A percentile compares a stretch with the other conserved stretches of the same genome.
These are phyloP conservation scores for Pugionium dolabratum DNA, from an alignment of 345 rosid genomes.

Conservation along the genomic window DNA sequence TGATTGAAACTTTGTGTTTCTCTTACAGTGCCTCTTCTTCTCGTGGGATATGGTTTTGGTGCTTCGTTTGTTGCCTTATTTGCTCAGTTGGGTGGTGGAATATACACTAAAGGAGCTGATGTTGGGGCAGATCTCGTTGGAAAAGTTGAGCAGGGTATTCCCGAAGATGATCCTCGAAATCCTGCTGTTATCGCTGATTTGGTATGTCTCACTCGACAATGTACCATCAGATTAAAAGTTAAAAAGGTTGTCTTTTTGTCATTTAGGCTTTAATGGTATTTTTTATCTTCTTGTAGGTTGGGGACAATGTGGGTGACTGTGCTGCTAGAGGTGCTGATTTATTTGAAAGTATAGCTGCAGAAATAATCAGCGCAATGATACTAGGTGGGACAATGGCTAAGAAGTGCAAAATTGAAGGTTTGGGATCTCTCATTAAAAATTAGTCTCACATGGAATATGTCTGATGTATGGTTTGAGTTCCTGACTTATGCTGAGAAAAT, in stretches of 20 bases:
- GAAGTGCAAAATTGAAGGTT: constrained; percentile 90
- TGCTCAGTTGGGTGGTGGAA: constrained; percentile 99
- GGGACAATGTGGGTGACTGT: constrained; percentile 99
- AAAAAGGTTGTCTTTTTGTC: constrained; percentile 1
- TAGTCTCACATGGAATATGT: constrained; percentile 9
- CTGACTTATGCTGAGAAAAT: constrained; percentile 19
- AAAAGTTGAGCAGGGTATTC: constrained; percentile 99
- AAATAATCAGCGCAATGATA: constrained; percentile 98
- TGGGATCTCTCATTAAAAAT: constrained; percentile 21
- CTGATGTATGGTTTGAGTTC: constrained; percentile 25
- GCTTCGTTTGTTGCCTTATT: constrained; percentile 98
- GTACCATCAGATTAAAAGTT: background rate
- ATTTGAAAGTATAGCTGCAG: constrained; percentile 99
- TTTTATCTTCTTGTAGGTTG: constrained; percentile 59
- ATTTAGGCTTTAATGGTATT: constrained; percentile 14
- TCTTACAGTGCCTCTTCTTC: constrained; percentile 92
- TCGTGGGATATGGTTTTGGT: constrained; percentile 98
- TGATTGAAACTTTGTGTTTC: constrained; percentile 32
- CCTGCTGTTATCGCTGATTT: constrained; percentile 99
- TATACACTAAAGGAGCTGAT: constrained; percentile 98
- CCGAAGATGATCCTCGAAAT: constrained; percentile 99
- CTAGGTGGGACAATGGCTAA: constrained; percentile 98
- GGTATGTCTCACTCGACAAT: constrained; percentile 49
- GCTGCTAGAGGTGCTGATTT: constrained; percentile 99
- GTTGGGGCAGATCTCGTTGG: constrained; percentile 99